Evolutionary conservation across 805 yeast species (phyloP).

Genomic region (Saturnispora gosingensis): DNA sequence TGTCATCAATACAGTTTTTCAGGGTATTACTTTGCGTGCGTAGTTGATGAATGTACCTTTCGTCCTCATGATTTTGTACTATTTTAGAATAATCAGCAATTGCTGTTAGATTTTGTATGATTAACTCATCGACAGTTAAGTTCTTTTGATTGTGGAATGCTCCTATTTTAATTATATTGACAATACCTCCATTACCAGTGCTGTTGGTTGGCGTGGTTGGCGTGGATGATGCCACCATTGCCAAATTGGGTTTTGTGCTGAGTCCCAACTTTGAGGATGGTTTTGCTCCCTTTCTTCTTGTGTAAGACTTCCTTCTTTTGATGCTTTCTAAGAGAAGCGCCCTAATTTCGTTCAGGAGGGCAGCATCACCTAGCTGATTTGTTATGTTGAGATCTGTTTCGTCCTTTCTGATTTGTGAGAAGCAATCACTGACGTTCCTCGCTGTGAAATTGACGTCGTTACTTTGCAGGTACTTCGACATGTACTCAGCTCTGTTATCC

Average conservation of each 20-base stretch:
- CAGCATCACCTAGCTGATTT: constrained; percentile 12
- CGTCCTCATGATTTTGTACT: constrained; percentile 18
- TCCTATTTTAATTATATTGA: constrained; percentile 11
- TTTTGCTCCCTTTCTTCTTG: constrained; percentile 16
- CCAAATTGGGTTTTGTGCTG: constrained; percentile 4
- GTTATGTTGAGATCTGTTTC: constrained; percentile 12
- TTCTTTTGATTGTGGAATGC: constrained; percentile 7
- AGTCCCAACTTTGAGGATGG: neutral
- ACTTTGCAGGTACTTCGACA: constrained; percentile 15
- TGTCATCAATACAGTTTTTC: constrained; percentile 19
- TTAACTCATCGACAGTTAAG: neutral
- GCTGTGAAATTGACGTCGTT: constrained; percentile 18
- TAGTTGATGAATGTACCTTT: constrained; percentile 18
- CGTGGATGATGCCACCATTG: neutral
- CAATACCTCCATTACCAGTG: neutral
- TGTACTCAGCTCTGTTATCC: constrained; percentile 20
- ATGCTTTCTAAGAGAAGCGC: constrained; percentile 19
- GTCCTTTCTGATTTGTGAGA: constrained; percentile 19
- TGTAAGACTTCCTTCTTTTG: constrained; percentile 22
- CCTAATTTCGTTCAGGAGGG: constrained; percentile 13
- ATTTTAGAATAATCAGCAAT: constrained; percentile 19
- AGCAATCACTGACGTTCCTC: constrained; percentile 20
- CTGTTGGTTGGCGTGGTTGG: constrained; percentile 5
- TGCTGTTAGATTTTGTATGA: constrained; percentile 9
- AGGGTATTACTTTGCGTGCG: constrained; percentile 12